A percentile compares a stretch with the other conserved stretches of the same genome.
These are phyloP conservation scores for Schizopora paradoxa DNA, from an alignment of 1,284 basidiomycete species.

Conservation along the genomic window DNA sequence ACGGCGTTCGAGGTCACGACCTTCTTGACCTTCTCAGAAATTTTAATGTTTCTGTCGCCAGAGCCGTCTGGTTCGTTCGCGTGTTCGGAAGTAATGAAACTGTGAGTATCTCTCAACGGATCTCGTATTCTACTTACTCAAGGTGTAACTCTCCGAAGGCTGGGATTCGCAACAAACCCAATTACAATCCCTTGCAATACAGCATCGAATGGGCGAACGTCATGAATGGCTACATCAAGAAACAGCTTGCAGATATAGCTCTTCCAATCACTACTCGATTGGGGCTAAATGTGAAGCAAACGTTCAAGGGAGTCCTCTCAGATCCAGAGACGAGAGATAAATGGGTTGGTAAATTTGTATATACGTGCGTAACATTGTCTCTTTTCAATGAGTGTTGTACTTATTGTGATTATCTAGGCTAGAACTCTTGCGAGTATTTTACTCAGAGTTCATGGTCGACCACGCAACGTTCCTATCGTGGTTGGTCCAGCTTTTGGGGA, in stretches of 20 bases:
- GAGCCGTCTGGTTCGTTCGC: slow-evolving; percentile 94
- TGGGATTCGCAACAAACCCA: slow-evolving; percentile 65
- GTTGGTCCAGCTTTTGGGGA: slow-evolving; percentile 74
- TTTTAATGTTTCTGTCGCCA: slow-evolving; percentile 75
- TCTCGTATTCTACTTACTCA: slow-evolving; percentile 1
- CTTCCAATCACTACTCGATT: slow-evolving; percentile 73
- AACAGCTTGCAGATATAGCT: slow-evolving; percentile 81
- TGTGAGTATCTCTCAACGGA: slow-evolving; percentile 37
- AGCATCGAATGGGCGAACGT: slow-evolving; percentile 87
- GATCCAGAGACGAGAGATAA: slow-evolving; percentile 63
- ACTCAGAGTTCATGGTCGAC: slow-evolving; percentile 79
- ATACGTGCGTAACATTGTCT: slow-evolving; percentile 48
- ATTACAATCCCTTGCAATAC: slow-evolving; percentile 77
- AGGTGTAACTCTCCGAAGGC: slow-evolving; percentile 37
- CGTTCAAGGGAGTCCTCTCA: slow-evolving; percentile 70
- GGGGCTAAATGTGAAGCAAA: slow-evolving; percentile 72
- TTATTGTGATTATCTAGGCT: slow-evolving; percentile 41
- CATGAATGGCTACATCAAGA: slow-evolving; percentile 84
- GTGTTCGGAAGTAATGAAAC: slow-evolving; percentile 96
- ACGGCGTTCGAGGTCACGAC: slow-evolving; percentile 89
- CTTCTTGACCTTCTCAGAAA: slow-evolving; percentile 83
- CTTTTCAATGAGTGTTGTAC: slow-evolving; percentile 14
- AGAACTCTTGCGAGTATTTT: slow-evolving; percentile 71
- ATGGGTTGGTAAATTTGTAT: slow-evolving; percentile 80
- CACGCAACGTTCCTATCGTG: slow-evolving; percentile 75